Evolutionary conservation across 257 asterid species (phyloP).

Genomic region (Solanum habrochaites): DNA sequence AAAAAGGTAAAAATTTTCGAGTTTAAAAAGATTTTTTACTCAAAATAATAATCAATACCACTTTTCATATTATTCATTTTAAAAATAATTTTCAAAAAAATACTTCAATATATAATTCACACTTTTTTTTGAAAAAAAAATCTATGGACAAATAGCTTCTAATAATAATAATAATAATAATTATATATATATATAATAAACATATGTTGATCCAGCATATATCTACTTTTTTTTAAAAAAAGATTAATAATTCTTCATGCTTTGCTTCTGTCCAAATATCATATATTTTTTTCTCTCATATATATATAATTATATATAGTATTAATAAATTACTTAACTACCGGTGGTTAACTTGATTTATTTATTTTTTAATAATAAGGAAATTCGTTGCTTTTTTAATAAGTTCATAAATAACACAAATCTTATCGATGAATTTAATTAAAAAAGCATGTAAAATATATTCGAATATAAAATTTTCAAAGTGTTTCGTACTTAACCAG

Average conservation of each 20-base stretch:
- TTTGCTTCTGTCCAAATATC: neutral
- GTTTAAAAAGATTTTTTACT: neutral
- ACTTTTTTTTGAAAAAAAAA: too few relatives aligned
- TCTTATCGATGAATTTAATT: neutral
- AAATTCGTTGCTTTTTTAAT: neutral
- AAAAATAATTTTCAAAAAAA: neutral
- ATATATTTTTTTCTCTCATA: neutral
- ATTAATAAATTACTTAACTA: neutral
- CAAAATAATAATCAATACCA: neutral
- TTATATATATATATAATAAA: neutral
- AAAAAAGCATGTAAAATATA: accelerated
- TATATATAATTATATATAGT: neutral
- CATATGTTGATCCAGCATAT: neutral
- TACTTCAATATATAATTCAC: neutral
- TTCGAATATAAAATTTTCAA: neutral
- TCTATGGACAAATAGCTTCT: neutral
- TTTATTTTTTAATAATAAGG: neutral
- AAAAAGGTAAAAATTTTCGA: neutral
- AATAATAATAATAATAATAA: neutral
- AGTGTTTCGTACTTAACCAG: neutral
- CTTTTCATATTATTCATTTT: neutral
- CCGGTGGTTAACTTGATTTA: neutral
- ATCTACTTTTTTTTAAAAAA: neutral
- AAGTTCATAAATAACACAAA: neutral
- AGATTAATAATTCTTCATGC: neutral